Evolutionary conservation across 106 monocot genomes (phyloP), one percentile per base, ranked within the genome.

Genomic region (Cymbidium sinense): DNA sequence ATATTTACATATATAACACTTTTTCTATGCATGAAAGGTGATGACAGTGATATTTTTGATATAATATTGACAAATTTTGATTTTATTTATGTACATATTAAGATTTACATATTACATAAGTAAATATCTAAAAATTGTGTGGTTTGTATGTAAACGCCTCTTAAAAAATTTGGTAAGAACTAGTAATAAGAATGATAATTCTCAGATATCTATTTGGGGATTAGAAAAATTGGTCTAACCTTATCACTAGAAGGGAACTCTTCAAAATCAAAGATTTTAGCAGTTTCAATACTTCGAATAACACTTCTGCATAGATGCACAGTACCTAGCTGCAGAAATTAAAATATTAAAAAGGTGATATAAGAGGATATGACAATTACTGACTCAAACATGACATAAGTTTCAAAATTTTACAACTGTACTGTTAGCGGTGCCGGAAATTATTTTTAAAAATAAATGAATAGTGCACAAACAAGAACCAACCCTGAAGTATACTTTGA

Each of bases 201-300:
- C 44, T 31, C 50, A 15, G 29, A 20, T 55, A 34, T 19, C 21
- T 33, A 41, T 7, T 29, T 1, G 2, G 29, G 20, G 15, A 10
- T 37, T 9, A 81, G 18, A 37, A 18, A 18, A 67, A 21, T 17
- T 43, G 62, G 10, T 30, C 77, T 75, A 43, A 96, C 96, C 93
- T 93, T 93, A 70, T 96, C 96, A 83, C 91, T 85, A 17, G 75
- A 50, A 35, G 96, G 93, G 70, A 96, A 96, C 75, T 96, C 93
- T 82, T 96, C 96, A 81, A 96, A 96, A 77, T 96, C 91, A 89
- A 96, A 96, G 31, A 91, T 88, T 47, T 89, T 86, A 77, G 96
- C 93, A 80, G 96, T 96, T 84, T 96, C 96, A 79, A 93, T 96
- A 78, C 96, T 93, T 85, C 96, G 83, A 79, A 96, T 96, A 34